phyloP scores from a whole-genome alignment of 208 protist species.

The Endotrypanum monterogeii region DNA sequence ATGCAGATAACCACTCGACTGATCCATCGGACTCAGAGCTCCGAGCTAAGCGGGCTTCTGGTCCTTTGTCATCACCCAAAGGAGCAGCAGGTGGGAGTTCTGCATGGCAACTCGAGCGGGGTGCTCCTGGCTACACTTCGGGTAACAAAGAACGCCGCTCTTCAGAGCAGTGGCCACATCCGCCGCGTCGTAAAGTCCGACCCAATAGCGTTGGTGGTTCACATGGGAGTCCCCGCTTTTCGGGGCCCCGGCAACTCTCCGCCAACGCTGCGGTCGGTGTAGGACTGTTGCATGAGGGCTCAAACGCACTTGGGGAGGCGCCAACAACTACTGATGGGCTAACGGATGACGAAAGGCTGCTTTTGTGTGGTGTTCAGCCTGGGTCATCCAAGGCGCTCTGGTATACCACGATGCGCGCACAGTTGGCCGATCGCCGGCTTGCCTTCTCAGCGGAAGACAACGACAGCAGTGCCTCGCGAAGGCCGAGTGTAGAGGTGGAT shows the following conservation, averaged over 20 bases:
- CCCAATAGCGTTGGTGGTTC: background rate
- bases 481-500: background rate
- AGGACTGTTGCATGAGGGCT: background rate
- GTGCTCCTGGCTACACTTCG: background rate
- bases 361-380: constrained; percentile 58
- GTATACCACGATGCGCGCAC: constrained; percentile 36
- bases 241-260: background rate
- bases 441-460: background rate
- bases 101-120: background rate
- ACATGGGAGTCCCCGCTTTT: background rate
- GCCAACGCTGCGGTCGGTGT: background rate
- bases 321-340: constrained; percentile 14
- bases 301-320: too few relatives aligned
- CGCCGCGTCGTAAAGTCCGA: background rate
- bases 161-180: background rate
- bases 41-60: background rate
- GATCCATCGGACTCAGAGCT: background rate
- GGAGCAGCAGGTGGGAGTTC: background rate
- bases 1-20: background rate
- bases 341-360: constrained; percentile 49
- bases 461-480: background rate
- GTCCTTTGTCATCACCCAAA: background rate
- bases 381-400: constrained; percentile 47
- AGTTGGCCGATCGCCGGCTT: constrained; percentile 19
- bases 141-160: background rate